Percentiles rank a stretch among this genome's conserved stretches.
Evolutionary conservation across 2,329 filamentous ascomycete species (phyloP).

Genomic region (Penicillium sp.): DNA sequence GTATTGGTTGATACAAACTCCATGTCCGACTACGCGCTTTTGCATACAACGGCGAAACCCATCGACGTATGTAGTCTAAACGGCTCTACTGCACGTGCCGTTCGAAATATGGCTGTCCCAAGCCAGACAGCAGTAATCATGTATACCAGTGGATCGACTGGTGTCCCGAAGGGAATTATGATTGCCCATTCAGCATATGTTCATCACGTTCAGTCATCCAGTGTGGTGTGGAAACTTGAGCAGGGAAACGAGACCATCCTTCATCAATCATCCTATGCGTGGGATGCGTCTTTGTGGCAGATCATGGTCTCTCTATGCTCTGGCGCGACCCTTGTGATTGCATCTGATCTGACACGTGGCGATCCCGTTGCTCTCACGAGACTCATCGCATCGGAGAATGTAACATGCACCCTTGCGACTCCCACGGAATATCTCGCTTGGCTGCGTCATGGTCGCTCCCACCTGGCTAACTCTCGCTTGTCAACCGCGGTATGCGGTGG

Average conservation of each 20-base stretch:
- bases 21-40: not conserved
- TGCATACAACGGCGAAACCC: constrained; percentile 1
- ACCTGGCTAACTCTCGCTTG: constrained; percentile 5
- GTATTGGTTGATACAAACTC: constrained; percentile 14
- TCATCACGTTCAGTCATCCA: constrained; percentile 14
- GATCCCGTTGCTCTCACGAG: constrained; percentile 18
- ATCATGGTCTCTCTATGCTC: constrained; percentile 19
- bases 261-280: constrained; percentile 25
- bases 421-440: constrained; percentile 20
- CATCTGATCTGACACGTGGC: constrained; percentile 7
- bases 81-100: not conserved
- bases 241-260: constrained; percentile 15
- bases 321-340: constrained; percentile 18
- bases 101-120: constrained; percentile 6
- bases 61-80: constrained; percentile 6
- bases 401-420: constrained; percentile 20
- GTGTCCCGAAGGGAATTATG: constrained; percentile 14
- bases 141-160: constrained; percentile 25
- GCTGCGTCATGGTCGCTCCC: constrained; percentile 12
- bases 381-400: constrained; percentile 15
- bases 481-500: constrained; percentile 24
- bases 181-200: constrained; percentile 14
- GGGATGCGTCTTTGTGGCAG: constrained; percentile 24
- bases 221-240: constrained; percentile 1
- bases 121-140: constrained; percentile 12